Evolutionary conservation across 352 stramenopile species (phyloP).

Genomic region (Pythium scleroteichum): DNA sequence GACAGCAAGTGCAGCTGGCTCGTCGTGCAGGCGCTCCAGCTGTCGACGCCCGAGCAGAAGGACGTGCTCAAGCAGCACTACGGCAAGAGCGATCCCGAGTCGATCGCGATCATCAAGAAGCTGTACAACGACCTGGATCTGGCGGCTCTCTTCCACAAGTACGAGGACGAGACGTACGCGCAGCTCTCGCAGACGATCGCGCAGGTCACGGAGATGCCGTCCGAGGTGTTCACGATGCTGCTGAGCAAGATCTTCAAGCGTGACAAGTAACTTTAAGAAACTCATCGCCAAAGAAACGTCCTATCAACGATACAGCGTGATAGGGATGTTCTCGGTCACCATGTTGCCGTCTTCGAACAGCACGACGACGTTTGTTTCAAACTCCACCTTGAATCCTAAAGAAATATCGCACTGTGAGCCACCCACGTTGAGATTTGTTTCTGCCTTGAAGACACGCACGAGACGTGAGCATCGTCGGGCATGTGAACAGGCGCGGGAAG

Average conservation of each 20-base stretch:
- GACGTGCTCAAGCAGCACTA: constrained; percentile 92
- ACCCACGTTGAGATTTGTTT: too few species aligned
- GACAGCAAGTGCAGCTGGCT: constrained; percentile 99
- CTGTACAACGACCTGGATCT: constrained; percentile 95
- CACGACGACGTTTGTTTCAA: constrained; percentile 92
- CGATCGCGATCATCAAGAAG: constrained; percentile 90
- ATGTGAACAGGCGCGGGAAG: constrained; percentile 92
- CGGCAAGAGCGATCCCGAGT: constrained; percentile 75
- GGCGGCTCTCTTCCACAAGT: constrained; percentile 85
- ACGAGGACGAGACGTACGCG: constrained; percentile 93
- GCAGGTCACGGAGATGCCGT: constrained; percentile 84
- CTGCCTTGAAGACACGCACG: too few species aligned
- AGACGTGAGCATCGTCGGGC: constrained; percentile 86
- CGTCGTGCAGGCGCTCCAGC: constrained; percentile 93
- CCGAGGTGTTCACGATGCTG: constrained; percentile 92
- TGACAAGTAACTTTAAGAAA: constrained; percentile 77
- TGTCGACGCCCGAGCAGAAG: constrained; percentile 71
- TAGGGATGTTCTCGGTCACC: constrained; percentile 90
- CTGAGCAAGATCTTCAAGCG: constrained; percentile 98
- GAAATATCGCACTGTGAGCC: neutral
- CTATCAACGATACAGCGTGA: constrained; percentile 76
- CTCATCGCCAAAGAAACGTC: neutral
- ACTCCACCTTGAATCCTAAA: constrained; percentile 89
- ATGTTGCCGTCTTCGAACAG: constrained; percentile 92
- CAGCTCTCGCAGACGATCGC: constrained; percentile 80